phyloP scores from a whole-genome alignment of 768 basidiomycete species.

The Tylopilus subfusipes region DNA sequence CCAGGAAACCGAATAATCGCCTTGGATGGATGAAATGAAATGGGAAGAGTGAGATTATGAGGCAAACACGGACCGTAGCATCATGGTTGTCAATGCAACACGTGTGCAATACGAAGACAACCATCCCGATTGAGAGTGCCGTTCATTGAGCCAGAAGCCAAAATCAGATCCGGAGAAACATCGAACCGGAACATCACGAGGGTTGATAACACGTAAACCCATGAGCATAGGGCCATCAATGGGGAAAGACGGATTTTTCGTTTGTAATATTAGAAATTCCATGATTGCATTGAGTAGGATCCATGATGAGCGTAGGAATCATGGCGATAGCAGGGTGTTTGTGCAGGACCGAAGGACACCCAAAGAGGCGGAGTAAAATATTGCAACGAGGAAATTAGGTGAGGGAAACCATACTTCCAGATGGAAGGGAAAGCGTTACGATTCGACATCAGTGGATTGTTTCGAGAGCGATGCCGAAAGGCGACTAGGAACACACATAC shows the following conservation, averaged over 20 bases:
- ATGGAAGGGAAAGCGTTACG: not conserved
- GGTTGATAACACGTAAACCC: not conserved
- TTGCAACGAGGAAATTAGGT: not conserved
- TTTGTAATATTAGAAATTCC: not conserved
- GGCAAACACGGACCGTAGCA: not conserved
- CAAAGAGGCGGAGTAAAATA: not conserved
- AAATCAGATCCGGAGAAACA: conserved; percentile 1
- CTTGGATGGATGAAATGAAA: not conserved
- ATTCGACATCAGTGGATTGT: conserved; percentile 8
- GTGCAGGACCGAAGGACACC: conserved; percentile 5
- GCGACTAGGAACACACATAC: conserved; percentile 30
- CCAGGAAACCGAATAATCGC: not conserved
- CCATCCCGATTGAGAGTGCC: not conserved
- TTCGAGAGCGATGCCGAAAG: not conserved
- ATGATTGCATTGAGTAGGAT: not conserved
- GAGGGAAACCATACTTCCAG: conserved; percentile 2
- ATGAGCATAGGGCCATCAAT: conserved; percentile 7
- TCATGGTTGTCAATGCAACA: conserved; percentile 1
- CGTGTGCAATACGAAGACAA: not conserved
- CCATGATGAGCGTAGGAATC: conserved; percentile 23
- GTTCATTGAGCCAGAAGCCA: conserved; percentile 1
- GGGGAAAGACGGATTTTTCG: conserved; percentile 10
- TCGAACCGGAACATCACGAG: not conserved
- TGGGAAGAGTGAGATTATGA: not conserved
- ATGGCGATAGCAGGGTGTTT: conserved; percentile 18